Percentiles rank a stretch among this genome's conserved stretches.
Evolutionary conservation across 768 basidiomycete species (phyloP).

Genomic region (Tulasnella sp.): DNA sequence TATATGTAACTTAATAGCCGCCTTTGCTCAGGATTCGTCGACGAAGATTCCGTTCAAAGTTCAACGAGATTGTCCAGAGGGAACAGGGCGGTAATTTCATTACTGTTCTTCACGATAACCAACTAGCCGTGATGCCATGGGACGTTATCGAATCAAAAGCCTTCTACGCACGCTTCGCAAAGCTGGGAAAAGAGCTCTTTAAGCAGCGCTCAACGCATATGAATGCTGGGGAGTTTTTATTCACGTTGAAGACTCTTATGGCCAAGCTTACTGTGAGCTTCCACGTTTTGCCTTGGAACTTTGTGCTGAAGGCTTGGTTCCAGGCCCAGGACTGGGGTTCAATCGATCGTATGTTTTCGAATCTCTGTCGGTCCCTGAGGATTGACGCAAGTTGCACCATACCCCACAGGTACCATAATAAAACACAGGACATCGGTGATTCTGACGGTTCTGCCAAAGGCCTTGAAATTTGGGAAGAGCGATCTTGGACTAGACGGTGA

Average conservation of each 20-base stretch:
- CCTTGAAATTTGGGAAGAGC: too few species aligned
- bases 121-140: conserved; percentile 64
- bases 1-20: too few species aligned
- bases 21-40: too few species aligned
- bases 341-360: background rate
- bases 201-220: conserved; percentile 54
- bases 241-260: conserved; percentile 64
- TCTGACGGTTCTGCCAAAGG: too few species aligned
- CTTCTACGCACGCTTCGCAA: conserved; percentile 60
- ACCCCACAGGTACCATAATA: too few species aligned
- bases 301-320: too few species aligned
- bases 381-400: too few species aligned
- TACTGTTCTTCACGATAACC: conserved; percentile 58
- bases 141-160: conserved; percentile 64
- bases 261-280: conserved; percentile 61
- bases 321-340: too few species aligned
- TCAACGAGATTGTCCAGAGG: conserved; percentile 61
- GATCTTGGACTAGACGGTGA: too few species aligned
- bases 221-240: conserved; percentile 58
- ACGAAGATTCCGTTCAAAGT: conserved; percentile 60
- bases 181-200: conserved; percentile 54
- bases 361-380: too few species aligned
- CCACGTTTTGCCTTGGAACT: too few species aligned
- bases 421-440: too few species aligned
- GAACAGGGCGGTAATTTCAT: conserved; percentile 68